Conservation (phyloP, 1,284 basidiomycete genomes). For the Naganishia albida region DNA sequence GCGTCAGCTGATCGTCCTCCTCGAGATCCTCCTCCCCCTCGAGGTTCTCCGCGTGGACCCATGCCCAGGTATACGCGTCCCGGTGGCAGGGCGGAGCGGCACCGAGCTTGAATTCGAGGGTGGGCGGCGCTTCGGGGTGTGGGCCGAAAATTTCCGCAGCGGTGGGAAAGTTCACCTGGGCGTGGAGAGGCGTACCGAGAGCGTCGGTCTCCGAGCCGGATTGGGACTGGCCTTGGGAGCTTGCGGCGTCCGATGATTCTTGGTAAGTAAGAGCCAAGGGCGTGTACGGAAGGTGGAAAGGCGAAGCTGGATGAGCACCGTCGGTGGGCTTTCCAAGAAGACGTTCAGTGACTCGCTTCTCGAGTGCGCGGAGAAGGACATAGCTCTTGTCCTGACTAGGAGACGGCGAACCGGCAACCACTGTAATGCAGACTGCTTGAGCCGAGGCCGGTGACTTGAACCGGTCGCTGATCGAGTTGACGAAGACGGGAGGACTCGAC, state of each 20-base stretch:
- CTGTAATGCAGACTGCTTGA: not conserved
- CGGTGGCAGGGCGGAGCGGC: not conserved
- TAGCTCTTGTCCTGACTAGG: not conserved
- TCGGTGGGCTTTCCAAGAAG: not conserved
- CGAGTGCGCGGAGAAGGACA: not conserved
- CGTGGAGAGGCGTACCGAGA: not conserved
- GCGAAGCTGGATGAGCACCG: not conserved
- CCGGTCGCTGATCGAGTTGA: no score
- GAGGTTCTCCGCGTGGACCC: not conserved
- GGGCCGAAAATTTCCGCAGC: not conserved
- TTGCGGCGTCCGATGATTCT: not conserved
- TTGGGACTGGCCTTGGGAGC: not conserved
- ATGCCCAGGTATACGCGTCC: not conserved
- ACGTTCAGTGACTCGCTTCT: not conserved
- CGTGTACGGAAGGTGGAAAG: not conserved
- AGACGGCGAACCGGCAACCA: not conserved
- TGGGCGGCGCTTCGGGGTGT: not conserved
- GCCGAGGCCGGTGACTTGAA: not conserved
- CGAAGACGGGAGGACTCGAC: no score
- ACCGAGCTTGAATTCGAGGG: not conserved
- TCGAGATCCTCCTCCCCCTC: slow-evolving; percentile 1
- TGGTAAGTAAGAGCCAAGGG: not conserved
- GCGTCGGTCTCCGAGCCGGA: not conserved
- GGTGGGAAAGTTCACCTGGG: not conserved
- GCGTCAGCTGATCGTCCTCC: not conserved